Evolutionary conservation across 805 yeast genomes (phyloP).

Genomic region (Lachancea sp.): DNA sequence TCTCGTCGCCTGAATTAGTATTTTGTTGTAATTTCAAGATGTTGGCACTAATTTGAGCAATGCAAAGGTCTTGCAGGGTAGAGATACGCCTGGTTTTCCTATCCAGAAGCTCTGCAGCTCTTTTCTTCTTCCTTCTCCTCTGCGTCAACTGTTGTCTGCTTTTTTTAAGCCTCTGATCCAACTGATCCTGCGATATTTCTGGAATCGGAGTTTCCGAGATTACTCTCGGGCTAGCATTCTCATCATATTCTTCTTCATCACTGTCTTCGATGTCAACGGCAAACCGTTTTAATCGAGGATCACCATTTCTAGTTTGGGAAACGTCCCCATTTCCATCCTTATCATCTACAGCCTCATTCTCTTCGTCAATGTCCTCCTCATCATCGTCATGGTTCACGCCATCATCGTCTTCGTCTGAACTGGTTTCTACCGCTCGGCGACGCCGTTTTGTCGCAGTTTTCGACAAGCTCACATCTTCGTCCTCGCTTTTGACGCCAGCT

Average conservation of each 20-base stretch:
- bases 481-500: constrained; percentile 12
- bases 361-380: constrained; percentile 7
- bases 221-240: constrained; percentile 5
- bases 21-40: constrained; percentile 23
- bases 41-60: constrained; percentile 51
- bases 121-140: constrained; percentile 65
- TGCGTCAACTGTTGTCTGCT: constrained; percentile 50
- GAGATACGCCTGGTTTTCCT: constrained; percentile 57
- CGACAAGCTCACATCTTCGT: not conserved
- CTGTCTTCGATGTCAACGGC: constrained; percentile 12
- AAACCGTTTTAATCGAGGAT: constrained; percentile 3
- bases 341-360: constrained; percentile 3
- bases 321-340: constrained; percentile 26
- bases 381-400: no score
- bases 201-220: constrained; percentile 7
- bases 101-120: constrained; percentile 81
- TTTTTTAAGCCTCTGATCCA: constrained; percentile 37
- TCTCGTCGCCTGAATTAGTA: constrained; percentile 11
- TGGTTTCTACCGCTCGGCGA: not conserved
- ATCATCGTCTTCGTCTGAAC: constrained; percentile 3
- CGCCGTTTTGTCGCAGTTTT: not conserved
- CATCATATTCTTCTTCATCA: constrained; percentile 21
- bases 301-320: not conserved
- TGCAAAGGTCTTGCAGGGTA: constrained; percentile 76
- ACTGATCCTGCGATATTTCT: constrained; percentile 7